Evolutionary conservation across 768 basidiomycete species (phyloP), one percentile per base, ranked within the genome.

Genomic region (Leccinum obscurum): DNA sequence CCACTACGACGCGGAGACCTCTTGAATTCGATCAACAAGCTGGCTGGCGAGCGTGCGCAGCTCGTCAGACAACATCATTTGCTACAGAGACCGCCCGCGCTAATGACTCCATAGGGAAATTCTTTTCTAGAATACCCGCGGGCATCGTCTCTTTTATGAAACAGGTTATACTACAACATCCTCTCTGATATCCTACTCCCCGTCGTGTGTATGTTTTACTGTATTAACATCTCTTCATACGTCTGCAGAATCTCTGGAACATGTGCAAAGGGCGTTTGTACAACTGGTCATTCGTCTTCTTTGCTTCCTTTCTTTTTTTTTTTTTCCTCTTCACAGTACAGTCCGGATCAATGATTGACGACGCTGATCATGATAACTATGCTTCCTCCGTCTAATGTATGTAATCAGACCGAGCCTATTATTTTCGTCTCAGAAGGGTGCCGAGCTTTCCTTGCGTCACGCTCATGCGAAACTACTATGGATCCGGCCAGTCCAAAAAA

Each of bases 1-100:
- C 91, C 91, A 1, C 71, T 93, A 52, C 83, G 92, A 58, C 85
- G 91, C 49, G 87, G 83, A 6, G 91, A 93, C 68, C 81, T 93
- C 7, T 74, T 92, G 61, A 92, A 92, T 59, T 85, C 90, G 15
- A 93, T 93, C 70, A 87, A 87, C 69, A 89, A 89, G 72, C 83
- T 92, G 52, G 90, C 88, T 14, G 81, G 85, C 59, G 88, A 90
- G 70, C 83, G 85, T 9, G 76, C 72, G n/a, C 71, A 73, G 41
- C 60, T 69, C 39, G 55, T 62, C 37, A 75, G 72, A 55, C 72
- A 75, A 50, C 74, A 65, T 1, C 73, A 69, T 55, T 55, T 74
- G 13, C 51, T 74, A 35, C 72, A 75, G 28, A 61, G 73, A 57
- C 74, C 74, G 2, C 73, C 74, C 11, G 69, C 74, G 32, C 65